These are phyloP conservation scores for Schrenkiella parvula DNA, from an alignment of 345 rosid species.

Conservation along the genomic window DNA sequence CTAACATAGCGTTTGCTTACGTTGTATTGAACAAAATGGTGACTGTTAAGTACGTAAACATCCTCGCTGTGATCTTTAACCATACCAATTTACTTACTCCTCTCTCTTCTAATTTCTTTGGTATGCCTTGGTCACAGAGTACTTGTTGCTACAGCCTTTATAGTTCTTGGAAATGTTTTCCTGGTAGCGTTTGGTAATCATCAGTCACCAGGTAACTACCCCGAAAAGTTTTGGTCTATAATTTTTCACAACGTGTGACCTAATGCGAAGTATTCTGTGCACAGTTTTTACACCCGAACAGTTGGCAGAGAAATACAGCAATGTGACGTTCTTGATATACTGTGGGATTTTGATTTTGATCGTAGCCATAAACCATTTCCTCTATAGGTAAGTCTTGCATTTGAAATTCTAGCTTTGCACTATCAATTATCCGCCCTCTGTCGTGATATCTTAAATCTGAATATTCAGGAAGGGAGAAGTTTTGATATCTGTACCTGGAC, in stretches of 20 bases:
- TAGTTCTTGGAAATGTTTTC: conserved; percentile 90
- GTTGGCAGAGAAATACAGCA: conserved; percentile 93
- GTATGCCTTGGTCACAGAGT: conserved; percentile 49
- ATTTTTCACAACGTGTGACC: conserved; percentile 3
- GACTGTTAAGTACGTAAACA: conserved; percentile 76
- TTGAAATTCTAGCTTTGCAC: background rate
- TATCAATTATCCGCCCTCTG: background rate
- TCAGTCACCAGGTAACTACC: conserved; percentile 81
- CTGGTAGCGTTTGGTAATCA: conserved; percentile 98
- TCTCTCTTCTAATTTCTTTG: background rate
- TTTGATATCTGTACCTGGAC: conserved; percentile 57
- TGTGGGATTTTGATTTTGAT: conserved; percentile 65
- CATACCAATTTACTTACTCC: background rate
- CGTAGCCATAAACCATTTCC: conserved; percentile 64
- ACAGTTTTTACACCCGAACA: conserved; percentile 96
- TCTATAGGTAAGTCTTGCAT: conserved; percentile 58
- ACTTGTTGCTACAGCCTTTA: conserved; percentile 85
- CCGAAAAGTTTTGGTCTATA: background rate
- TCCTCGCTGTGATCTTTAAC: background rate
- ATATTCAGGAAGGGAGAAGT: conserved; percentile 85
- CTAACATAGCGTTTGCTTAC: conserved; percentile 97
- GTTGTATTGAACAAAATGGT: conserved; percentile 87
- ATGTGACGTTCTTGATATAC: conserved; percentile 74
- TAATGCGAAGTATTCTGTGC: conserved; percentile 14
- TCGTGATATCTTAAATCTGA: background rate